Percentiles rank a stretch among this genome's conserved stretches.
phyloP scores from a whole-genome alignment of 1,139 yeast species.

The Magnusiomyces paraingens region DNA sequence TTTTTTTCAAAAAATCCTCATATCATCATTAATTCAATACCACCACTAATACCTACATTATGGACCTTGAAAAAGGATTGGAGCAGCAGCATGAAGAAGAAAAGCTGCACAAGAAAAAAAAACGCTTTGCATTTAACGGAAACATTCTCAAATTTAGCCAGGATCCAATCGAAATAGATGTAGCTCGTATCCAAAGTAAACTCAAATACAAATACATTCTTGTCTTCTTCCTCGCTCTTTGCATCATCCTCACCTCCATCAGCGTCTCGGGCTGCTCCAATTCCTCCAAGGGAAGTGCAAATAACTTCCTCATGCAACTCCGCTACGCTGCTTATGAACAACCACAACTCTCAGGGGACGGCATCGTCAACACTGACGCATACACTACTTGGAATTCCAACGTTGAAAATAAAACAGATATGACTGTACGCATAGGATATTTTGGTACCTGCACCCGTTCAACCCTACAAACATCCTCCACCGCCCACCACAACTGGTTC shows the following conservation, averaged over 20 bases:
- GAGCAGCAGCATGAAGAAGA: too few species aligned
- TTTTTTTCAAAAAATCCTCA: too few species aligned
- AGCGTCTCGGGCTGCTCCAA: conserved; percentile 25
- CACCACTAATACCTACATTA: too few species aligned
- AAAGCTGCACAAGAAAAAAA: too few species aligned
- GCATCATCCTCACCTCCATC: conserved; percentile 21
- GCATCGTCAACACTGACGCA: conserved; percentile 23
- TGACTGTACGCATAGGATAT: conserved; percentile 24
- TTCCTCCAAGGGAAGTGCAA: conserved; percentile 19
- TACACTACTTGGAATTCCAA: conserved; percentile 13
- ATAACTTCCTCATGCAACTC: conserved; percentile 22
- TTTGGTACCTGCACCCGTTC: conserved; percentile 26
- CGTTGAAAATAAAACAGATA: conserved; percentile 15
- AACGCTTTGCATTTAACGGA: too few species aligned
- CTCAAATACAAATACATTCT: conserved; percentile 22
- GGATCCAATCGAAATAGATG: background rate
- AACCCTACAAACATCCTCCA: conserved; percentile 11
- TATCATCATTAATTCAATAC: too few species aligned
- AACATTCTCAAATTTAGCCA: background rate
- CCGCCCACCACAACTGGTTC: conserved; percentile 19
- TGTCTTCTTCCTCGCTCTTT: conserved; percentile 20
- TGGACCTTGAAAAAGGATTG: too few species aligned
- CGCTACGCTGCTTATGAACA: conserved; percentile 20
- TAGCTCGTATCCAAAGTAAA: background rate
- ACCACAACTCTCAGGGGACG: conserved; percentile 14